Percentiles rank a stretch among this genome's conserved stretches.
Evolutionary conservation across 768 basidiomycete genomes (phyloP).

Genomic region (Boletus subcaerulescens): DNA sequence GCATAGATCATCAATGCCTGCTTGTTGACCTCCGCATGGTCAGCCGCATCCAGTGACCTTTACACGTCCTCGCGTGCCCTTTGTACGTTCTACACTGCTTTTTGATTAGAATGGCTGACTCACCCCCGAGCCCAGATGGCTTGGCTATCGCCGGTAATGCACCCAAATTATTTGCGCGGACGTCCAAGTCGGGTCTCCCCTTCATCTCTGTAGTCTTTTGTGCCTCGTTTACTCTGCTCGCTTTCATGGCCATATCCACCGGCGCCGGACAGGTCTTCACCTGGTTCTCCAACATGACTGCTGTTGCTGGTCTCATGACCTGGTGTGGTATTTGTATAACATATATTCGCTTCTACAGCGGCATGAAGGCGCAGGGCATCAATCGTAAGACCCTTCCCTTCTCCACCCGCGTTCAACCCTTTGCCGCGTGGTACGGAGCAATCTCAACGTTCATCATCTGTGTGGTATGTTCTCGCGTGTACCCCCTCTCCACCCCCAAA

Average conservation of each 20-base stretch:
- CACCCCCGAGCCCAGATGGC: constrained; percentile 51
- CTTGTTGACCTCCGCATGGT: constrained; percentile 88
- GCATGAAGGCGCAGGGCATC: constrained; percentile 76
- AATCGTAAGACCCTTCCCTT: constrained; percentile 72
- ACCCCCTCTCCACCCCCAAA: not conserved
- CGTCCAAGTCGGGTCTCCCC: constrained; percentile 73
- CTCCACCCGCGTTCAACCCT: constrained; percentile 64
- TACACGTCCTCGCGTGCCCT: constrained; percentile 88
- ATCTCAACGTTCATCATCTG: constrained; percentile 46
- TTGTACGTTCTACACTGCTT: constrained; percentile 46
- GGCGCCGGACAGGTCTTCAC: constrained; percentile 73
- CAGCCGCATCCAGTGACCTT: constrained; percentile 84
- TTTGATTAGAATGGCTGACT: not conserved
- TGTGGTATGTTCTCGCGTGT: constrained; percentile 46
- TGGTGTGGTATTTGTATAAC: constrained; percentile 79
- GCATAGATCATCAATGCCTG: constrained; percentile 76
- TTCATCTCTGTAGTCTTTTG: constrained; percentile 68
- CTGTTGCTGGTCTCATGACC: constrained; percentile 67
- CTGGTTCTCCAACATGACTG: constrained; percentile 79
- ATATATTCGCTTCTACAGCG: constrained; percentile 83
- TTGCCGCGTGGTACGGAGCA: constrained; percentile 56
- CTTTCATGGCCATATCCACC: constrained; percentile 72
- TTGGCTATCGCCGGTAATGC: constrained; percentile 79
- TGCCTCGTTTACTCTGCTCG: constrained; percentile 63
- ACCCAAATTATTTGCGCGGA: constrained; percentile 71